Evolutionary conservation across 2,329 filamentous ascomycete species (phyloP), one percentile per base, ranked within the genome.

Genomic region (Lasiodiplodia citricola): DNA sequence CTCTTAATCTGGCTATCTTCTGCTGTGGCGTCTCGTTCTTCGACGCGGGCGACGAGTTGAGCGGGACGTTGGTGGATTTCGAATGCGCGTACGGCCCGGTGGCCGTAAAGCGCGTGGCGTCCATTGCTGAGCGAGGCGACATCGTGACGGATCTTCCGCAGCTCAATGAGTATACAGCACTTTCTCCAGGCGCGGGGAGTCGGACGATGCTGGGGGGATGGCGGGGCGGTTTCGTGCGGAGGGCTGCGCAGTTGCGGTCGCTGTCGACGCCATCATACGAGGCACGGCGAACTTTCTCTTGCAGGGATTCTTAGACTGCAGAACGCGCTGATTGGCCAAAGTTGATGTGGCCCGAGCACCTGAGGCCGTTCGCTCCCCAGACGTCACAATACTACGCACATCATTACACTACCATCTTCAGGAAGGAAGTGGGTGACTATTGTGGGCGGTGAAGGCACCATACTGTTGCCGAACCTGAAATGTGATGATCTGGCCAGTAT

Each of bases 41-140:
- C 37, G 81, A 81, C 66, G 82, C 80, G 56, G 80, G 77, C 23
- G 78, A 75, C 69, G 79, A 78, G 68, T 77, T 76, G 70, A 83
- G 79, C 66, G 69, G 69, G 63, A 74, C 70, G 50, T 77, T 78
- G 38, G 81, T 79, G 50, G 78, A 75, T 78, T 91, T 92, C 73
- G 88, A 88, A 72, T 86, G 86, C 74, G 91, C 92, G 81, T 93
- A 91, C 44, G 89, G 89, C 70, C 86, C 88, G 21, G 88, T 91
- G 31, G 89, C 83, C 18, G 90, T 92, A 80, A 92, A 96, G 77
- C 92, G 90, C 75, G 92, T 96, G 73, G 92, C 92, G 79, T 94
- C 92, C 74, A 88, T 88, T 78, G 92, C 90, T 81, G 88, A 92
- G 77, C 91, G 90, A 70, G 91, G 86, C 83, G 84, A 84, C 55